Percentiles rank a stretch among this genome's conserved stretches.
Conservation (phyloP, 2,329 filamentous ascomycete genomes). For the Knoxdaviesia capensis region DNA sequence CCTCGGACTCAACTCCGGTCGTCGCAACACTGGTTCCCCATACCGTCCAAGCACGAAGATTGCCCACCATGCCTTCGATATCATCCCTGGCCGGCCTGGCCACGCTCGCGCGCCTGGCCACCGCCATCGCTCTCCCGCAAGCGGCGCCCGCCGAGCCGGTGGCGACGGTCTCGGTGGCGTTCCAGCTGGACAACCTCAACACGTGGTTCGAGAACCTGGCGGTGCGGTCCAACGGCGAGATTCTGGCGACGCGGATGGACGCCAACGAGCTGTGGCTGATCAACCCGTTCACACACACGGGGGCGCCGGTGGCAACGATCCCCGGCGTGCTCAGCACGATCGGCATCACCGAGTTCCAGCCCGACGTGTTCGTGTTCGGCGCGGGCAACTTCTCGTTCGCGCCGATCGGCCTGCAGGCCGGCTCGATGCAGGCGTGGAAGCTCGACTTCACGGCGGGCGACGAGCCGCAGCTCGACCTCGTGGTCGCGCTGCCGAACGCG, state of each 20-base stretch:
- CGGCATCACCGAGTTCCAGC: conserved; percentile 2
- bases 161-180: neutral
- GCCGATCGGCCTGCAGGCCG: neutral
- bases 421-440: conserved; percentile 1
- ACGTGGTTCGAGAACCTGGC: conserved; percentile 3
- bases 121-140: too few relatives aligned
- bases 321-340: conserved; percentile 2
- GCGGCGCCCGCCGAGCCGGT: neutral
- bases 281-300: neutral
- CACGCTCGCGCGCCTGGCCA: too few relatives aligned
- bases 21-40: too few relatives aligned
- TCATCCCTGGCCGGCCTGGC: too few relatives aligned
- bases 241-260: conserved; percentile 4
- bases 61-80: too few relatives aligned
- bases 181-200: conserved; percentile 1
- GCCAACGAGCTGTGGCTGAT: conserved; percentile 3
- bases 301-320: neutral
- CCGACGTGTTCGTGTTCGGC: conserved; percentile 2
- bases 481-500: conserved; percentile 1
- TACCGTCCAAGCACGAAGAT: too few relatives aligned
- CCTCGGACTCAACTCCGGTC: too few relatives aligned
- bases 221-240: conserved; percentile 1
- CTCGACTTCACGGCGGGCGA: conserved; percentile 1
- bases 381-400: conserved; percentile 3
- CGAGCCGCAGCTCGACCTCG: neutral